phyloP scores from a whole-genome alignment of 805 yeast genomes.

The Starmerella potacharoeniae region DNA sequence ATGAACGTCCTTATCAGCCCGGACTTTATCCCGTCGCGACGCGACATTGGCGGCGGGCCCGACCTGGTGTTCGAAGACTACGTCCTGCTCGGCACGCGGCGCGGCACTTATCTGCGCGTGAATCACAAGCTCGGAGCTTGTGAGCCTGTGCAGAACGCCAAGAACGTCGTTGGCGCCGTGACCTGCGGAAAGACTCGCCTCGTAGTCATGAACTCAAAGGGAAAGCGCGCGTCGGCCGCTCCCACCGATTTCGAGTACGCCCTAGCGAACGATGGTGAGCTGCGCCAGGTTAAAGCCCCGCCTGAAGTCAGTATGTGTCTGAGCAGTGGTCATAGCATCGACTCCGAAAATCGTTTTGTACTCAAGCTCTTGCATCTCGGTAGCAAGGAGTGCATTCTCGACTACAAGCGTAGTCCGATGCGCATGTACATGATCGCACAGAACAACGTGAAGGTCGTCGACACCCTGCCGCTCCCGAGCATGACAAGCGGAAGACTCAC shows the following conservation, averaged over 20 bases:
- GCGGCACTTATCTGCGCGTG: constrained; percentile 15
- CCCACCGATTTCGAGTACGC: constrained; percentile 5
- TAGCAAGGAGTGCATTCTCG: constrained; percentile 7
- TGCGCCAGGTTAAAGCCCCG: constrained; percentile 10
- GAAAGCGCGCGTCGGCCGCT: background rate
- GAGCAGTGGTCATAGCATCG: constrained; percentile 10
- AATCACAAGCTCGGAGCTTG: constrained; percentile 11
- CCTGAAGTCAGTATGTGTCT: constrained; percentile 12
- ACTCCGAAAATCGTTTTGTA: constrained; percentile 7
- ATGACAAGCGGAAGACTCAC: constrained; percentile 2
- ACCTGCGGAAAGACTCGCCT: background rate
- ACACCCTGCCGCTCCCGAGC: constrained; percentile 3
- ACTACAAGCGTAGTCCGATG: constrained; percentile 18
- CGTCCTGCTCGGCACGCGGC: constrained; percentile 12
- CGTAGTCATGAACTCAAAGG: background rate
- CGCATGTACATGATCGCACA: constrained; percentile 3
- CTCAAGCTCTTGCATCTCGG: constrained; percentile 13
- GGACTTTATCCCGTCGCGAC: constrained; percentile 11
- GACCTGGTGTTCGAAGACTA: constrained; percentile 16
- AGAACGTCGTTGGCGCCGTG: constrained; percentile 15
- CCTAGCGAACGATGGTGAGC: constrained; percentile 8
- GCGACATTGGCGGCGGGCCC: constrained; percentile 6
- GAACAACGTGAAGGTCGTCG: constrained; percentile 1
- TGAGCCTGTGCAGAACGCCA: constrained; percentile 13
- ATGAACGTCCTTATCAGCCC: constrained; percentile 6